Evolutionary conservation across 805 yeast species (phyloP), one percentile per base, ranked within the genome.

Genomic region (Ascoidea tarda): DNA sequence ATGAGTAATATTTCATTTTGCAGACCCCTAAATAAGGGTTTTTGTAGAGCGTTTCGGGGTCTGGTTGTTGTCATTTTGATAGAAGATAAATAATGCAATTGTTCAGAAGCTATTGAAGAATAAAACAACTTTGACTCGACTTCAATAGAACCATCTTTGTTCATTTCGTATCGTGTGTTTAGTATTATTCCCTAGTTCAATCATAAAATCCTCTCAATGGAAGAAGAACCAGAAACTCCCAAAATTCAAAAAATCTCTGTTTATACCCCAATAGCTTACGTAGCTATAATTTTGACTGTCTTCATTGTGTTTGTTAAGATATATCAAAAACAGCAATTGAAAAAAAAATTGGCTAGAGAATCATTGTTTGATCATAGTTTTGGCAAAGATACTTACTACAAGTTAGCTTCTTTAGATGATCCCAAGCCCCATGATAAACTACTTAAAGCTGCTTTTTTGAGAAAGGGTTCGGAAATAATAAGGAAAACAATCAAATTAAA

Each of bases 391-490:
- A 64, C 87, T 55, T 88, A 82, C 65, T 65, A 71, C 51, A 75
- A 81, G 49, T 70, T 90, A 53, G 77, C 78, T 59, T 70, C 69
- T 14, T 72, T 71, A 60, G 68, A 64, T 5, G 73, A 74, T 16
- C 75, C 77, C 33, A 78, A 78, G 55, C 86, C 89, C 5, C 89
- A 90, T 57, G 91, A 84, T 31, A 87, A 82, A 61, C 82, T 87
- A 21, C 60, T 86, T 60, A 84, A 84, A 62, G 83, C 87, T 14
- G 85, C 86, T 1, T 62, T 82, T 47, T 61, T 81, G 51, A 75
- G 78, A 59, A 76, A 87, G 68, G 87, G 95, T n/a, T 84, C 90
- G 6, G 98, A 91, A 68, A 85, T 89, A 8, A 73, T 93, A 53
- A 81, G 95, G 66, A 77, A 96, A 62, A 74, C 93, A 55, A 74